Evolutionary conservation across 1,284 basidiomycete genomes (phyloP).

Genomic region (Sparassis latifolia): DNA sequence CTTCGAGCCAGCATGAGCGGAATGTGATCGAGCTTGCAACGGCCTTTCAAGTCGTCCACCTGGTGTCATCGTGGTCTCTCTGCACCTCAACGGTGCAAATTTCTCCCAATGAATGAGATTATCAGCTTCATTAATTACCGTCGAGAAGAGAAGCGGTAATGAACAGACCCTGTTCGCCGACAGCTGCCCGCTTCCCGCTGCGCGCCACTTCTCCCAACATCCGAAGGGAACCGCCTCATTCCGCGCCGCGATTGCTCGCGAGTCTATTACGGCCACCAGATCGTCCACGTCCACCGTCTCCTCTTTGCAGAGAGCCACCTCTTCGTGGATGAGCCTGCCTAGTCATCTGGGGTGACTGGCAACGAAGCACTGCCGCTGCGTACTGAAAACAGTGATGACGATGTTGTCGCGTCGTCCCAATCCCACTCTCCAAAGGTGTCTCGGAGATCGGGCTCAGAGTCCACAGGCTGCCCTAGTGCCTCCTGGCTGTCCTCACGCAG

Average conservation of each 20-base stretch:
- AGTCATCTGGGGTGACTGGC: slow-evolving; percentile 23
- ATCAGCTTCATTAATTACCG: slow-evolving; percentile 2
- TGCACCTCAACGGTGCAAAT: slow-evolving; percentile 29
- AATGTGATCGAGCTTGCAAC: slow-evolving; percentile 13
- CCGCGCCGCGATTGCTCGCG: slow-evolving; percentile 21
- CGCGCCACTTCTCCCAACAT: slow-evolving; percentile 52
- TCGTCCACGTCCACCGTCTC: slow-evolving; percentile 8
- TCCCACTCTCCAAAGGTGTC: slow-evolving; percentile 33
- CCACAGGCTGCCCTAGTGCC: slow-evolving; percentile 1
- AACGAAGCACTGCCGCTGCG: slow-evolving; percentile 22
- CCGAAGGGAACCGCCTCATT: slow-evolving; percentile 45
- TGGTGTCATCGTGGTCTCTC: slow-evolving; percentile 42
- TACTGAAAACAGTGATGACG: slow-evolving; percentile 36
- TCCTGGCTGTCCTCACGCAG: slow-evolving; percentile 4
- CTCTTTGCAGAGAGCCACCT: slow-evolving; percentile 7
- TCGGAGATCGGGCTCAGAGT: slow-evolving; percentile 39
- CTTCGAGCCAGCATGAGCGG: slow-evolving; percentile 17
- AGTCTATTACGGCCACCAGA: slow-evolving; percentile 14
- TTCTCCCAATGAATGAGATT: slow-evolving; percentile 15
- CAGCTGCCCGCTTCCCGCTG: slow-evolving; percentile 3
- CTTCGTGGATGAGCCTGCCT: slow-evolving; percentile 12
- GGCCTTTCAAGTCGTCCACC: slow-evolving; percentile 30
- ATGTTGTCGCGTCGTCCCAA: slow-evolving; percentile 36
- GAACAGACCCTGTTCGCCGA: slow-evolving; percentile 15
- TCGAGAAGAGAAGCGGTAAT: slow-evolving; percentile 11